Base-by-base conservation (phyloP, 768 basidiomycete species). In the Amanita polypyramis region DNA sequence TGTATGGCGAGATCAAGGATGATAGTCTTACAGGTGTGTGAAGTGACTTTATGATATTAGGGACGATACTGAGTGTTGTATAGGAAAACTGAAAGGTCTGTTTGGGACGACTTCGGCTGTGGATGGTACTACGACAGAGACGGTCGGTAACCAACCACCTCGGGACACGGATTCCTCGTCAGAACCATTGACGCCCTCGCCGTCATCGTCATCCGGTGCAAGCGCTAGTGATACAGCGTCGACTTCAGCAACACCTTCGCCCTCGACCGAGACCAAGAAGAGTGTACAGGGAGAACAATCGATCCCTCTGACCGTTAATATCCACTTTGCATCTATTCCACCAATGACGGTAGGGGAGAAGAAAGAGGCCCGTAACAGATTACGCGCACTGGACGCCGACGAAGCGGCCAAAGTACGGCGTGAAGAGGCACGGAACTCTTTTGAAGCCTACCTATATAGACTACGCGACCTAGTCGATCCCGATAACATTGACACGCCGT, bases 371-470 rank as follows among this genome's bases (percentile, higher is more conserved):
- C 75, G 84, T 38, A 72, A 76, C 56, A 77, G 94, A 60, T 70
- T 99, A 9, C 77, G 83, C 10, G 79, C 81, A 8, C 72, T 95
- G 51, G 88, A 95, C 55, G 62, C 69, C 5, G 80, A 84, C 47
- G 94, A 98, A 66, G 67, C 72, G 2, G 75, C 80, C 14, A 91
- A 89, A 62, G 73, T 70, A 27, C 78, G 79, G 45, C 81, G 81
- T 27, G 94, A 94, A 57, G 96, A 98, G 62, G 90, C 91, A 2
- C 75, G 85, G 25, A 99, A 99, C 65, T 72, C 76, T 20, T 78
- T 99, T 44, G 96, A 99, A 64, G 79, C 84, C 27, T 96, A 96
- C 60, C 65, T 98, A n/a, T 99, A 99, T 68, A 77, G 83, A 51
- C 66, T 96, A 29, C 82, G 89, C 17, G 92, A 92, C 58, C 71